phyloP scores from a whole-genome alignment of 148 eudicot species.

The Fagopyrum esculentum region DNA sequence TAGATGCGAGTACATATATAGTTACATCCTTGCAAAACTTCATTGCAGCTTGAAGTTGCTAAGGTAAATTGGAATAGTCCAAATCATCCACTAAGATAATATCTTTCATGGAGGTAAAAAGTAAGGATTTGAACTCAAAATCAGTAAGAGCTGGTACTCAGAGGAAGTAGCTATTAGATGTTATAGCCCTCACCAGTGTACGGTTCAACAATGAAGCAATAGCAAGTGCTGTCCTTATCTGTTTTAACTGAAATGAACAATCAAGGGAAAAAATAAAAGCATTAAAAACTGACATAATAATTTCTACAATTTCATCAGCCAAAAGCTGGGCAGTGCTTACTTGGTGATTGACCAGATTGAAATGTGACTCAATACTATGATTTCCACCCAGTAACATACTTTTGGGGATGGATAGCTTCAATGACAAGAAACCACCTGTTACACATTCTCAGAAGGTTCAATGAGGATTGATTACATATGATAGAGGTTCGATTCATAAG shows the following conservation, averaged over 20 bases:
- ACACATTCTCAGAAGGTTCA: slow-evolving; percentile 9
- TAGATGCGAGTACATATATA: too few species aligned
- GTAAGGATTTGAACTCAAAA: neutral
- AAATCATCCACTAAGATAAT: neutral
- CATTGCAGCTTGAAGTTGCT: neutral
- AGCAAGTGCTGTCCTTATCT: slow-evolving; percentile 93
- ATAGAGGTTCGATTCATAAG: neutral
- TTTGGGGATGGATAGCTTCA: slow-evolving; percentile 83
- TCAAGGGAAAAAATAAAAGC: slow-evolving; percentile 8
- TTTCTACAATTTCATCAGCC: slow-evolving; percentile 8
- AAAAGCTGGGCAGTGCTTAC: slow-evolving; percentile 31
- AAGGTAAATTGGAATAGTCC: neutral
- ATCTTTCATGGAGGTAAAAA: neutral
- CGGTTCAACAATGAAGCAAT: slow-evolving; percentile 75
- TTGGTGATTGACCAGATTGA: slow-evolving; percentile 71
- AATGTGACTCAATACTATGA: slow-evolving; percentile 77
- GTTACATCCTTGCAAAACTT: too few species aligned
- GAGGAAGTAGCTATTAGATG: slow-evolving; percentile 6
- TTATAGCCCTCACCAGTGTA: slow-evolving; percentile 65
- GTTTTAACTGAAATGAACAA: slow-evolving; percentile 60
- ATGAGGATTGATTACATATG: neutral
- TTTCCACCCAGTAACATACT: slow-evolving; percentile 68
- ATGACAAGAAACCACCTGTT: slow-evolving; percentile 91
- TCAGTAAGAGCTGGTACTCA: slow-evolving; percentile 5
- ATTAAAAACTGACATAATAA: slow-evolving; percentile 10